Evolutionary conservation across 2,329 filamentous ascomycete species (phyloP).

Genomic region (Trichoderma citrinoviride): DNA sequence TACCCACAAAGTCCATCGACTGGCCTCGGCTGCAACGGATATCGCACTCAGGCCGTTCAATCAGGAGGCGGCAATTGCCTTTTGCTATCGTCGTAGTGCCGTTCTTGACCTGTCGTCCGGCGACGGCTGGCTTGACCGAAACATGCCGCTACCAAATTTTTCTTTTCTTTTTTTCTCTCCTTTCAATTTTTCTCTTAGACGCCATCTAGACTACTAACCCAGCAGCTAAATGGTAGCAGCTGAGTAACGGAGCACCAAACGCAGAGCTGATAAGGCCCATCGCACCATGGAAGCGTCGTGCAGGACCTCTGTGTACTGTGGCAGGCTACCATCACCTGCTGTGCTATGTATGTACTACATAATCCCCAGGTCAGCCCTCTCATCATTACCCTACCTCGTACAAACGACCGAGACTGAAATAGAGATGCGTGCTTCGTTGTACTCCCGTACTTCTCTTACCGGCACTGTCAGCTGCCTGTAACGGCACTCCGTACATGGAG

Average conservation of each 20-base stretch:
- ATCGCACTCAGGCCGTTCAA: conserved; percentile 6
- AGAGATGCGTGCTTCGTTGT: conserved; percentile 7
- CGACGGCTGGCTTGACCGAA: conserved; percentile 12
- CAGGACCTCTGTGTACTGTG: background rate
- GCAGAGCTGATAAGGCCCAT: background rate
- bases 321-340: background rate
- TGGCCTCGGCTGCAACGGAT: conserved; percentile 20
- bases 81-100: background rate
- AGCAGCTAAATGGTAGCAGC: background rate
- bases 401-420: background rate
- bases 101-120: background rate
- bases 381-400: background rate
- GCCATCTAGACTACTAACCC: background rate
- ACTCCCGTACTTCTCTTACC: conserved; percentile 19
- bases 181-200: background rate
- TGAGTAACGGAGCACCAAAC: background rate
- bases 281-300: conserved; percentile 8
- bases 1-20: background rate
- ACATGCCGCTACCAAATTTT: background rate
- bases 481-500: background rate
- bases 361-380: conserved; percentile 12
- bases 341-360: background rate
- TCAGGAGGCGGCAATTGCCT: conserved; percentile 3
- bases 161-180: background rate
- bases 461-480: background rate